A percentile compares a stretch with the other conserved stretches of the same genome.
phyloP scores from a whole-genome alignment of 768 basidiomycete species.

The Xanthoconium purpureum region DNA sequence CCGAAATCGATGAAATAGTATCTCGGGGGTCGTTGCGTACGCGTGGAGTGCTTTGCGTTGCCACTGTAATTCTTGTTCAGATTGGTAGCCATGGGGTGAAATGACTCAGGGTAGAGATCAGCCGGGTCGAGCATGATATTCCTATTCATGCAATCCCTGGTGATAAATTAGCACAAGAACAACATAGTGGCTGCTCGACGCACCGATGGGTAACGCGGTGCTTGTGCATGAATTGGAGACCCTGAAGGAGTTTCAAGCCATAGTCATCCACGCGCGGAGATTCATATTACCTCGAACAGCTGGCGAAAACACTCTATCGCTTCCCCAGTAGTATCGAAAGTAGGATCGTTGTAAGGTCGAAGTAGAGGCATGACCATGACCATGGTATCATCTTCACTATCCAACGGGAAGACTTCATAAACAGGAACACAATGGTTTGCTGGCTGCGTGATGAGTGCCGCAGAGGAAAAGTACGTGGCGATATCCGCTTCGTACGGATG shows the following conservation, averaged over 20 bases:
- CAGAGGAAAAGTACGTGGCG: background rate
- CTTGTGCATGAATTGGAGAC: background rate
- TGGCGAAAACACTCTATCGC: background rate
- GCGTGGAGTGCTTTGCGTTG: background rate
- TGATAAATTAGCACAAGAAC: background rate
- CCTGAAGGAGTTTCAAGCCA: background rate
- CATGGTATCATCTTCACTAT: background rate
- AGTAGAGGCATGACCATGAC: background rate
- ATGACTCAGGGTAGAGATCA: background rate
- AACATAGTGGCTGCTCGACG: background rate
- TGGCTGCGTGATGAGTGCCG: background rate
- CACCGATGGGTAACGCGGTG: background rate
- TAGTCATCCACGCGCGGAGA: background rate
- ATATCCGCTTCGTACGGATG: background rate
- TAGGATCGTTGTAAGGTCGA: background rate
- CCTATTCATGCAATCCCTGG: background rate
- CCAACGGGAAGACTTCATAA: background rate
- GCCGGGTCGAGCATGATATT: background rate
- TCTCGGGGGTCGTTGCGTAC: background rate
- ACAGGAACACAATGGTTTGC: background rate
- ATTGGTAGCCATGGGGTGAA: background rate
- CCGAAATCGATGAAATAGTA: conserved; percentile 1
- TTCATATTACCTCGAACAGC: background rate
- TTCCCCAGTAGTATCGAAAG: background rate
- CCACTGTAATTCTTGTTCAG: background rate